Evolutionary conservation across 345 rosid genomes (phyloP).

Genomic region (Rhizophora apiculata): DNA sequence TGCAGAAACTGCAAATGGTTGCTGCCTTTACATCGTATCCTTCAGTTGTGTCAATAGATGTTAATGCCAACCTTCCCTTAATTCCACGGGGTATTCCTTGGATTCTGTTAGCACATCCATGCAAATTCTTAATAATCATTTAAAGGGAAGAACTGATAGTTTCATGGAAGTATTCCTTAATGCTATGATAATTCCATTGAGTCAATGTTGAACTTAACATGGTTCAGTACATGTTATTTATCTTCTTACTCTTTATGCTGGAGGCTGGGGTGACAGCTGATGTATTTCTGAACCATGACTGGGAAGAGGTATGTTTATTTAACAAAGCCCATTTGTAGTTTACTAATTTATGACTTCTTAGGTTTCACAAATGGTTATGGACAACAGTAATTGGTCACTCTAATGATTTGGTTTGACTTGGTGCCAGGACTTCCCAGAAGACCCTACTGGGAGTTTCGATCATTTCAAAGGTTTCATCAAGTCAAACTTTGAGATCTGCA

Average conservation of each 20-base stretch:
- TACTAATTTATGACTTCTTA: background rate
- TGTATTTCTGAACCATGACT: conserved; percentile 63
- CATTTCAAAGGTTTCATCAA: conserved; percentile 58
- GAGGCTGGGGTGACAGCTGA: conserved; percentile 78
- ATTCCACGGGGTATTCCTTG: background rate
- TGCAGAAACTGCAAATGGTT: conserved; percentile 14
- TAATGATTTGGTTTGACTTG: conserved; percentile 15
- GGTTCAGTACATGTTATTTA: conserved; percentile 69
- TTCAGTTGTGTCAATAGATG: background rate
- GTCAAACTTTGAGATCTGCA: conserved; percentile 73
- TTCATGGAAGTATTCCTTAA: background rate
- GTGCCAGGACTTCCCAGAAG: conserved; percentile 78
- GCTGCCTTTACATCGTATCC: conserved; percentile 13
- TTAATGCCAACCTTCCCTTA: background rate
- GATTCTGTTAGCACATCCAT: background rate
- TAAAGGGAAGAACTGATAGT: background rate
- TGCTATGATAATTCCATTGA: too few species aligned
- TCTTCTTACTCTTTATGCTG: conserved; percentile 59
- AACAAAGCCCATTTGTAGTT: background rate
- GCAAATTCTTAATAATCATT: too few species aligned
- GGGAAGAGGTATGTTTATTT: conserved; percentile 64
- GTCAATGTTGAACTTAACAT: conserved; percentile 28
- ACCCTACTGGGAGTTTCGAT: conserved; percentile 68
- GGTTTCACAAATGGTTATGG: background rate
- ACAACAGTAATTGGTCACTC: background rate